A percentile compares a stretch with the other conserved stretches of the same genome.
Conservation (phyloP, 2,329 filamentous ascomycete species). For the Fusarium decemcellulare region DNA sequence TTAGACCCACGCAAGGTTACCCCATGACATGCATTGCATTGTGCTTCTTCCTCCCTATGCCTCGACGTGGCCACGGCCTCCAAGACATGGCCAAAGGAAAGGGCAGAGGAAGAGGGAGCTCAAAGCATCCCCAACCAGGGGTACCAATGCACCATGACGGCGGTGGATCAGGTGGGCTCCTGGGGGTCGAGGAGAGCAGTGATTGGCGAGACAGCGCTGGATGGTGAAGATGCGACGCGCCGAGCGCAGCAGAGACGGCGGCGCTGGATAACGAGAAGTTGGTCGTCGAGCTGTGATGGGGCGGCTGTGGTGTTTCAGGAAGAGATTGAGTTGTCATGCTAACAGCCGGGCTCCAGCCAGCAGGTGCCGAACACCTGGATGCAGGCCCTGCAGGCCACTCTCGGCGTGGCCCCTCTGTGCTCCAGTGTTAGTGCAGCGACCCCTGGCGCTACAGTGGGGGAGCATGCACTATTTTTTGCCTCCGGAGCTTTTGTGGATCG, state of each 20-base stretch:
- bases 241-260: constrained; percentile 36
- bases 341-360: constrained; percentile 18
- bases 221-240: constrained; percentile 44
- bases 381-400: constrained; percentile 7
- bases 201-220: constrained; percentile 41
- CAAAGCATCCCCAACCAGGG: constrained; percentile 22
- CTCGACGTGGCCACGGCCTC: constrained; percentile 24
- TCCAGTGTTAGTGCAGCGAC: constrained; percentile 16
- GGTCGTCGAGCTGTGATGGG: constrained; percentile 39
- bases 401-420: not conserved
- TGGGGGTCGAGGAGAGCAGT: constrained; percentile 16
- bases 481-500: not conserved
- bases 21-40: constrained; percentile 37
- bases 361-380: constrained; percentile 14
- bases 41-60: constrained; percentile 30
- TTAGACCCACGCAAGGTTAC: constrained; percentile 37
- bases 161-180: constrained; percentile 37
- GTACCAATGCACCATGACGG: constrained; percentile 35
- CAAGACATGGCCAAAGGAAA: constrained; percentile 31
- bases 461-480: constrained; percentile 13
- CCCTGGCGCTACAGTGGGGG: constrained; percentile 34
- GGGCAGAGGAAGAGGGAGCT: constrained; percentile 28
- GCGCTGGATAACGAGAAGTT: constrained; percentile 28
- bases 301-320: constrained; percentile 48
- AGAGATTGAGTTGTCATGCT: constrained; percentile 45